Evolutionary conservation across 1,139 yeast species (phyloP).

Genomic region (Geotrichum aggregatum): DNA sequence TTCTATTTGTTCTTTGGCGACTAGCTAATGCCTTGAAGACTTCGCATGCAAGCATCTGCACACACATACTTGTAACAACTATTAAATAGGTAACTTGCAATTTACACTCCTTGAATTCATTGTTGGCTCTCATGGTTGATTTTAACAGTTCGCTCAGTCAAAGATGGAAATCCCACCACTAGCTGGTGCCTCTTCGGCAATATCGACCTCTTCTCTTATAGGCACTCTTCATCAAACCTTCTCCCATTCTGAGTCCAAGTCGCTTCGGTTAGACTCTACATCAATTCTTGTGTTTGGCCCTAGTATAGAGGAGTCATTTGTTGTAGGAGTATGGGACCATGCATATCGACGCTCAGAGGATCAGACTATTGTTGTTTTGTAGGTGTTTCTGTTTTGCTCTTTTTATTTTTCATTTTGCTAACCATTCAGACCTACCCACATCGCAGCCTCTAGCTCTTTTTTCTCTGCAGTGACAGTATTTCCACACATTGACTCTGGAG

Average conservation of each 20-base stretch:
- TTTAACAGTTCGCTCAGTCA: neutral
- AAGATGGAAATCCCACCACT: constrained; percentile 35
- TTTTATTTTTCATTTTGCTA: neutral
- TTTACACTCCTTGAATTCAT: neutral
- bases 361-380: constrained; percentile 40
- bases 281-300: constrained; percentile 36
- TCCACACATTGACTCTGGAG: constrained; percentile 38
- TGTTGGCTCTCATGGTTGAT: neutral
- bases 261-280: constrained; percentile 37
- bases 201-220: constrained; percentile 38
- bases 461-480: constrained; percentile 35
- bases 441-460: constrained; percentile 27
- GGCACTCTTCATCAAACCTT: constrained; percentile 39
- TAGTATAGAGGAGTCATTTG: constrained; percentile 36
- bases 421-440: constrained; percentile 24
- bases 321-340: constrained; percentile 41
- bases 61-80: neutral
- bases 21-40: too few species aligned
- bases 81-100: neutral
- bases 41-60: neutral
- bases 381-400: constrained; percentile 21
- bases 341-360: constrained; percentile 42
- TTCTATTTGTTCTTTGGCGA: too few species aligned
- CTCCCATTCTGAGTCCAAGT: constrained; percentile 31
- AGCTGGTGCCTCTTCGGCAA: constrained; percentile 33